These are phyloP conservation scores for Claviceps sp. DNA, from an alignment of 2,329 filamentous ascomycete species.

Conservation along the genomic window DNA sequence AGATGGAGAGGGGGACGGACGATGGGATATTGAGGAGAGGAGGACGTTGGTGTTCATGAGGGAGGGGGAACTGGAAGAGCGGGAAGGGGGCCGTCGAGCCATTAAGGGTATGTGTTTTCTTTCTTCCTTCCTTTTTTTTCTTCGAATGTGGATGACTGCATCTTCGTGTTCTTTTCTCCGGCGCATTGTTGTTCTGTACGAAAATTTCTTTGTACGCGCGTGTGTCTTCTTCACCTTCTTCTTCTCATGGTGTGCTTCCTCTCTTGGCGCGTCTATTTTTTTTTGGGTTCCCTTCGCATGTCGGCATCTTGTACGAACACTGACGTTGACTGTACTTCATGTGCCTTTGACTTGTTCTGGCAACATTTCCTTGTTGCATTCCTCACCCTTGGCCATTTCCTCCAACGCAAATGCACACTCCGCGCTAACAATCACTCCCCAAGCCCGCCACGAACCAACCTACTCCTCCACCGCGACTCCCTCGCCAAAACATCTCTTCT, in stretches of 20 bases:
- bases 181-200: too few species aligned
- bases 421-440: neutral
- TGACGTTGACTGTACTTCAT: too few species aligned
- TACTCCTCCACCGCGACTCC: slow-evolving; percentile 45
- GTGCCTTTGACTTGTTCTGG: too few species aligned
- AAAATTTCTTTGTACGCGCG: too few species aligned
- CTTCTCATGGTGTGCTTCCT: too few species aligned
- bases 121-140: neutral
- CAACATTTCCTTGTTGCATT: too few species aligned
- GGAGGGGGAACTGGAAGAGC: slow-evolving; percentile 10
- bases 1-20: neutral
- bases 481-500: slow-evolving; percentile 61
- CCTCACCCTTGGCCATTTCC: too few species aligned
- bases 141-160: neutral
- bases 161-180: too few species aligned
- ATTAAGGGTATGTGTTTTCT: slow-evolving; percentile 15
- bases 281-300: neutral
- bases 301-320: too few species aligned
- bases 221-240: too few species aligned
- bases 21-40: slow-evolving; percentile 29
- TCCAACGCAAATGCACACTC: neutral
- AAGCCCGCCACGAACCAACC: slow-evolving; percentile 18
- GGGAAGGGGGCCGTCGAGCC: slow-evolving; percentile 8
- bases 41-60: slow-evolving; percentile 41
- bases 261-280: neutral